These are phyloP conservation scores for Candida morakotiae DNA, from an alignment of 805 yeast species.

Conservation along the genomic window DNA sequence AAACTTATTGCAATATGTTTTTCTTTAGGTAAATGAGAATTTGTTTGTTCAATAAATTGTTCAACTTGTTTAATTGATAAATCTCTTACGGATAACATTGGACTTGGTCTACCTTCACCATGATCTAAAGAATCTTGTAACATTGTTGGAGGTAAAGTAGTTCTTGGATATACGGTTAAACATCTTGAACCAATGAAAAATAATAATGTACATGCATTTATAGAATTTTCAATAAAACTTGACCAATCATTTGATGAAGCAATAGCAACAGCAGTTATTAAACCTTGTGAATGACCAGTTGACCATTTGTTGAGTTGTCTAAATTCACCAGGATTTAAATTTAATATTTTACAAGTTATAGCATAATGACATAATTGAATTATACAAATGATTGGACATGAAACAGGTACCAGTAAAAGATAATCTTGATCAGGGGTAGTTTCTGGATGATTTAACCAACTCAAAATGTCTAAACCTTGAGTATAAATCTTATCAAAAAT, in stretches of 20 bases:
- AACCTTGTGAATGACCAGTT: constrained; percentile 88
- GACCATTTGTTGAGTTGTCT: constrained; percentile 65
- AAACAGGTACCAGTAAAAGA: constrained; percentile 84
- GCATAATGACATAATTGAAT: constrained; percentile 94
- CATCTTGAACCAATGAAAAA: constrained; percentile 94
- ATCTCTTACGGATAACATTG: constrained; percentile 94
- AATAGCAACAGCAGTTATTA: constrained; percentile 89
- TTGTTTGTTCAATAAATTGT: constrained; percentile 75
- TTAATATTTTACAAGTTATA: constrained; percentile 78
- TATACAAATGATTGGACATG: constrained; percentile 96
- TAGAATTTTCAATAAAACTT: constrained; percentile 64
- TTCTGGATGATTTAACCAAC: constrained; percentile 84
- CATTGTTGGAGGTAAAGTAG: constrained; percentile 90
- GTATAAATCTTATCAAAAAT: constrained; percentile 86
- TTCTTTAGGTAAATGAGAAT: constrained; percentile 87
- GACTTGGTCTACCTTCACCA: constrained; percentile 95
- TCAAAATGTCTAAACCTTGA: constrained; percentile 84
- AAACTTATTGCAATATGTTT: constrained; percentile 88
- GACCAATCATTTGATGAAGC: constrained; percentile 83
- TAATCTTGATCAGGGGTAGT: constrained; percentile 88
- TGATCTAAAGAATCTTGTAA: constrained; percentile 88
- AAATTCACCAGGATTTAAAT: constrained; percentile 86
- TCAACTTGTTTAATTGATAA: constrained; percentile 78
- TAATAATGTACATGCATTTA: constrained; percentile 77
- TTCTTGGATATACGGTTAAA: constrained; percentile 85